Conservation (phyloP, 192 early-diverging fungal species). For the Coemansia sp. region DNA sequence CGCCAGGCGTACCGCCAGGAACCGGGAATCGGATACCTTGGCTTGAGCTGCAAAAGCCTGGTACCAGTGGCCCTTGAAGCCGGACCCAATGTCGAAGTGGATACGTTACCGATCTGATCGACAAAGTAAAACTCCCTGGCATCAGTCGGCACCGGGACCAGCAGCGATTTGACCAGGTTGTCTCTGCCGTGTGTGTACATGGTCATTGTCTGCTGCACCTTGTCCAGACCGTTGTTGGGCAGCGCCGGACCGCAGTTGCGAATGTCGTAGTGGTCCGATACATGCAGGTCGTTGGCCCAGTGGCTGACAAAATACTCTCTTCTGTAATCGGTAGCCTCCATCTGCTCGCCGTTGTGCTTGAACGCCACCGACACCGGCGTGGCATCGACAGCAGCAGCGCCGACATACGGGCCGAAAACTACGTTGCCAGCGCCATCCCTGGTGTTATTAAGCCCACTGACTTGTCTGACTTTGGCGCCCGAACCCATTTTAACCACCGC, state of each 20-base stretch:
- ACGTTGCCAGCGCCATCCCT: slow-evolving; percentile 44
- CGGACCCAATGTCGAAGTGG: slow-evolving; percentile 68
- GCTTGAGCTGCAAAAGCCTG: slow-evolving; percentile 67
- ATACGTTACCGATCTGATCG: slow-evolving; percentile 92
- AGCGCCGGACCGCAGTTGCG: slow-evolving; percentile 59
- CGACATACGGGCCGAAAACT: slow-evolving; percentile 71
- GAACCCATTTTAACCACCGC: slow-evolving; percentile 60
- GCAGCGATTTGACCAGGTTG: slow-evolving; percentile 43
- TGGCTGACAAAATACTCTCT: slow-evolving; percentile 71
- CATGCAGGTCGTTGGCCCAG: slow-evolving; percentile 76
- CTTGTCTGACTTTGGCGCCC: slow-evolving; percentile 28
- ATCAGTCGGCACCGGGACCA: slow-evolving; percentile 64
- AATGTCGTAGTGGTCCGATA: slow-evolving; percentile 78
- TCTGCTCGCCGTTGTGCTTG: slow-evolving; percentile 64
- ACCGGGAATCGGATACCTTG: slow-evolving; percentile 93
- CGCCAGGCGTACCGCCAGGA: slow-evolving; percentile 98
- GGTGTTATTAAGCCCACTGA: slow-evolving; percentile 9
- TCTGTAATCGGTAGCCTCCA: slow-evolving; percentile 57
- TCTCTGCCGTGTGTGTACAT: slow-evolving; percentile 28
- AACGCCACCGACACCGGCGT: slow-evolving; percentile 72
- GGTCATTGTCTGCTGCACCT: slow-evolving; percentile 28
- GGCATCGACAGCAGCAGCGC: slow-evolving; percentile 32
- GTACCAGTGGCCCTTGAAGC: slow-evolving; percentile 41
- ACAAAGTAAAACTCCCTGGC: slow-evolving; percentile 78
- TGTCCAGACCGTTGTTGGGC: slow-evolving; percentile 20